Evolutionary conservation across 139 green algal species (phyloP), one percentile per base, ranked within the genome.

Genomic region (Chlamydomonas sp.): DNA sequence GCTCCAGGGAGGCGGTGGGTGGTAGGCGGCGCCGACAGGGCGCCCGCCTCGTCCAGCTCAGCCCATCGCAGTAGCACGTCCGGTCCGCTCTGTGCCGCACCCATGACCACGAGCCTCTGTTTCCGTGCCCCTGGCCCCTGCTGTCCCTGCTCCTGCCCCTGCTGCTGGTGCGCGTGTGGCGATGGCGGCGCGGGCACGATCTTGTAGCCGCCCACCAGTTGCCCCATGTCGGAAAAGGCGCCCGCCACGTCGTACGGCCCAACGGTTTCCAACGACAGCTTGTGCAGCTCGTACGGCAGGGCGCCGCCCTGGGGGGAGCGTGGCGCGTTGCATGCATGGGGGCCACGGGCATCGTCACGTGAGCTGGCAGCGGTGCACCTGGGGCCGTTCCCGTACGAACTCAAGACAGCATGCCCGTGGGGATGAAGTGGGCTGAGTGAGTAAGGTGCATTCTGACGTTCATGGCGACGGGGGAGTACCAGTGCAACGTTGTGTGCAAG

Each of bases 261-360:
- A 10, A 88, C 84, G 75, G 84, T 88, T 18, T 88, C 84, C 84
- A 88, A 31, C 20, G 84, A 81, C 17, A 88, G 63, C 57, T 88
- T 88, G 75, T 88, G 49, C 18, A 88, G 75, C 84, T 88, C 84
- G 31, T 88, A 88, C 58, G 84, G 84, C 63, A 88, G 74, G 3
- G 62, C 66, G 2, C 75, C 84, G 17, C 84, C 84, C 84, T 88
- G 76, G 1, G 78, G 76, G 31, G 31, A 49, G 31, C 31, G 31
- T 49, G 31, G 31, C 31, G 31, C 31, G 31, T 49, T 49, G 31
- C 31, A 49, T 49, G 31, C 31, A 49, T 49, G 31, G 31, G 31
- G 31, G 31, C 31, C 31, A 49, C 31, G 31, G 31, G 31, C 31
- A 49, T 49, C n/a, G n/a, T n/a, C n/a, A n/a, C n/a, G n/a, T n/a